Conservation (phyloP, 345 rosid species). For the Geranium rotundifolium region DNA sequence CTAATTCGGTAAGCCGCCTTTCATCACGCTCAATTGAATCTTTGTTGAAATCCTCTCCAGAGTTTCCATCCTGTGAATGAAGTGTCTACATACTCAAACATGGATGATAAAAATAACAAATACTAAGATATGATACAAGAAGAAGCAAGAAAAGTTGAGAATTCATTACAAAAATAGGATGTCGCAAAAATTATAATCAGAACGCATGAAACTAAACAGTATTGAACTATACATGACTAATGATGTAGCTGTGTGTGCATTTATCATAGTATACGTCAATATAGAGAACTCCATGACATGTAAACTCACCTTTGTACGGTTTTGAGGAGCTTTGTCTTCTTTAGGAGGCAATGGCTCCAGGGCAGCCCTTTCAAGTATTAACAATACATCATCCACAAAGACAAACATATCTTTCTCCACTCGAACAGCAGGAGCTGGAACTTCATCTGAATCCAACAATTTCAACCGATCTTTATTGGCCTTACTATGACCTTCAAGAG, state of each 20-base stretch:
- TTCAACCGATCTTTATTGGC: slow-evolving; percentile 47
- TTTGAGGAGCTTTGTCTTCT: slow-evolving; percentile 79
- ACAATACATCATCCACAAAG: slow-evolving; percentile 71
- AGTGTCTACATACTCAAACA: background rate
- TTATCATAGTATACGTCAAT: background rate
- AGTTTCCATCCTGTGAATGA: slow-evolving; percentile 51
- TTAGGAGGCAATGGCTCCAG: slow-evolving; percentile 74
- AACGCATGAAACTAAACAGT: no score
- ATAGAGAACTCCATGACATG: background rate
- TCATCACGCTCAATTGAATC: slow-evolving; percentile 78
- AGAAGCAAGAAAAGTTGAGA: no score
- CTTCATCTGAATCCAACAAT: slow-evolving; percentile 47
- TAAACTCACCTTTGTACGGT: slow-evolving; percentile 60
- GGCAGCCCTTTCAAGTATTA: slow-evolving; percentile 68
- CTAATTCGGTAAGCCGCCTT: slow-evolving; percentile 81
- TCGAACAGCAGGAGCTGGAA: slow-evolving; percentile 63
- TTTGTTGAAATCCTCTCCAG: slow-evolving; percentile 69
- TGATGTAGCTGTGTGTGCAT: background rate
- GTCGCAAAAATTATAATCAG: no score
- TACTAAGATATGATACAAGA: no score
- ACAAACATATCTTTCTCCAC: slow-evolving; percentile 66
- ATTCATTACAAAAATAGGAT: no score
- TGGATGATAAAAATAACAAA: no score
- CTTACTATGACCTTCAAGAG: slow-evolving; percentile 76
- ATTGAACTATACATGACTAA: no score